phyloP scores from a whole-genome alignment of 768 basidiomycete species.

The Termitomyces sp. region DNA sequence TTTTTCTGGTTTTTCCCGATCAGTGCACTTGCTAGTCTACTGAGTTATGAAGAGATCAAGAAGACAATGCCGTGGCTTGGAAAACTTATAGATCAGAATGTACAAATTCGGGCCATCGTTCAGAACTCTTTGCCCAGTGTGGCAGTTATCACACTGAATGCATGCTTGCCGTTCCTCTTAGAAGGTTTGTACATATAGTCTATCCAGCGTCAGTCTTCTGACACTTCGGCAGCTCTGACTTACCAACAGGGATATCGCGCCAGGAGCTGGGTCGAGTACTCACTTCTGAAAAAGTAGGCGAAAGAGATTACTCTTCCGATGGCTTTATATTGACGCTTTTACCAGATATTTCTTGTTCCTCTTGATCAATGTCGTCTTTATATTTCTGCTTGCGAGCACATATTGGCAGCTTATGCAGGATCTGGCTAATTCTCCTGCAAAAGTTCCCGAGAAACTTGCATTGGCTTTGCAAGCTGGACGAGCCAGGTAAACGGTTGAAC shows the following conservation, averaged over 20 bases:
- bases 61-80: conserved; percentile 87
- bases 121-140: conserved; percentile 93
- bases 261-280: conserved; percentile 90
- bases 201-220: not conserved
- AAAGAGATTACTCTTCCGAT: not conserved
- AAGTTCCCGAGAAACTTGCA: conserved; percentile 91
- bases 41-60: conserved; percentile 93
- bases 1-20: conserved; percentile 94
- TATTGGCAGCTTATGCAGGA: conserved; percentile 91
- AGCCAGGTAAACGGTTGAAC: conserved; percentile 44
- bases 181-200: conserved; percentile 50
- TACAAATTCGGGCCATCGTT: conserved; percentile 77
- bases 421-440: conserved; percentile 88
- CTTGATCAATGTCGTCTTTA: conserved; percentile 88
- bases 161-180: conserved; percentile 79
- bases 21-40: conserved; percentile 74
- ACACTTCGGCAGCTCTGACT: conserved; percentile 46
- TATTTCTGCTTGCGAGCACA: conserved; percentile 87
- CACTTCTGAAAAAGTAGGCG: conserved; percentile 82
- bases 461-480: conserved; percentile 71
- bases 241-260: conserved; percentile 90
- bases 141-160: conserved; percentile 88
- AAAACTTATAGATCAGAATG: conserved; percentile 74
- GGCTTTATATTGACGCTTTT: conserved; percentile 2
- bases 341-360: conserved; percentile 90